Percentiles rank a stretch among this genome's conserved stretches.
Conservation (phyloP, 192 early-diverging fungal genomes). For the Borealophlyctis nickersoniae region DNA sequence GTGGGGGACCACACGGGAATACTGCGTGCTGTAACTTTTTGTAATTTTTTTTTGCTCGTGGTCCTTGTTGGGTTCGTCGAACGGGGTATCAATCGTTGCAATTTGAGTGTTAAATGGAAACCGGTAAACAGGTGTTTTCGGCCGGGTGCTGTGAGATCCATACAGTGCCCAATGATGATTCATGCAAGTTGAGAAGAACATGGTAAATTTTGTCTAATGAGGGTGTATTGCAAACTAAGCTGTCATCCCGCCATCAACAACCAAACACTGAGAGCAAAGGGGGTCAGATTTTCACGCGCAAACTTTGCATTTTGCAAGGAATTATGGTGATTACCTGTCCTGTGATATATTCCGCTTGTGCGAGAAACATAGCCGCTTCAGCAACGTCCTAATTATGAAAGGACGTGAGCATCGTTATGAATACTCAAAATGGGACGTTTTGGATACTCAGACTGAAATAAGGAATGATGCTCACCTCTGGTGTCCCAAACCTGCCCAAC, state of each 20-base stretch:
- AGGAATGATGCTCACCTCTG: constrained; percentile 30
- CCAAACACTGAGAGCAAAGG: constrained; percentile 17
- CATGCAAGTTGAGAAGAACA: too few species aligned
- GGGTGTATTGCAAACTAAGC: neutral
- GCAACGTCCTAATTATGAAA: constrained; percentile 48
- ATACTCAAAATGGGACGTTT: neutral
- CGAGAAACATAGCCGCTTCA: constrained; percentile 56
- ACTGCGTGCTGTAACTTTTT: too few species aligned
- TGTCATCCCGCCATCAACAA: constrained; percentile 39
- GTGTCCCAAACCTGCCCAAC: constrained; percentile 53
- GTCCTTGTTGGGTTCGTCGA: too few species aligned
- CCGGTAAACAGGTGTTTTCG: too few species aligned
- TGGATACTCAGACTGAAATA: neutral
- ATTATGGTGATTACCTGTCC: constrained; percentile 43
- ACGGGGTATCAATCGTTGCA: too few species aligned
- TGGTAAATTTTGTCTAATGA: too few species aligned
- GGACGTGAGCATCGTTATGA: too few species aligned
- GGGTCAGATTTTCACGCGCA: constrained; percentile 1
- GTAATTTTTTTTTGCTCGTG: too few species aligned
- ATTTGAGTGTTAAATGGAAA: too few species aligned
- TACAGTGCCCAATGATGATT: too few species aligned
- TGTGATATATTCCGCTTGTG: constrained; percentile 56
- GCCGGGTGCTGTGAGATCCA: too few species aligned
- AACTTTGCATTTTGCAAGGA: constrained; percentile 2
- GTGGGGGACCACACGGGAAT: too few species aligned